Evolutionary conservation across 495 filamentous ascomycete genomes (phyloP).

Genomic region (Aeminium ludgeri): DNA sequence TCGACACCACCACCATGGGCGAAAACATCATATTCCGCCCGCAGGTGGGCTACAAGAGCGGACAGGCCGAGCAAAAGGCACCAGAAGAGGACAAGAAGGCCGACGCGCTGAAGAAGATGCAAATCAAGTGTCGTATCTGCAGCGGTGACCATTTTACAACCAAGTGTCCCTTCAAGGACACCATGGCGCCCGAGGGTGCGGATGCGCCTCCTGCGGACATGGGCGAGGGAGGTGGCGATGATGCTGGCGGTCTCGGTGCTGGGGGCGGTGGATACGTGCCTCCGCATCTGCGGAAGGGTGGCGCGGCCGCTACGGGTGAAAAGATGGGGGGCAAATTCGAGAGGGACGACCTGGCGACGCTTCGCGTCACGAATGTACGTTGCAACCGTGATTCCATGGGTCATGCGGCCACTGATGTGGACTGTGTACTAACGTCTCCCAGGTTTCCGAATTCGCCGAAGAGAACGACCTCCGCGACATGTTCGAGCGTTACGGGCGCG

Average conservation of each 20-base stretch:
- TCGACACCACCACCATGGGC: conserved; percentile 80
- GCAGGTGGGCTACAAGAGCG: conserved; percentile 74
- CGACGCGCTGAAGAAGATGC: conserved; percentile 89
- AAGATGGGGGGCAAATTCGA: conserved; percentile 90
- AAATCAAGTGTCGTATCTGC: conserved; percentile 98
- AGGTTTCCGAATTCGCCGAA: conserved; percentile 95
- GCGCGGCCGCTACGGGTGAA: conserved; percentile 39
- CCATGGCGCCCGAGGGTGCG: conserved; percentile 54
- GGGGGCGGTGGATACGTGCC: conserved; percentile 77
- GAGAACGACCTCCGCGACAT: conserved; percentile 87
- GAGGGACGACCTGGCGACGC: conserved; percentile 86
- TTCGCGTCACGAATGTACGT: conserved; percentile 92
- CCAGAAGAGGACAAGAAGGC: conserved; percentile 39
- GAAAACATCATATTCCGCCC: conserved; percentile 97
- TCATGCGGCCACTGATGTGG: conserved; percentile 1
- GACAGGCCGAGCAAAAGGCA: conserved; percentile 55
- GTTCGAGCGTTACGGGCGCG: conserved; percentile 92
- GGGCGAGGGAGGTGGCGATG: conserved; percentile 27
- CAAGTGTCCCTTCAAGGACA: conserved; percentile 78
- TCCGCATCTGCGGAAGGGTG: conserved; percentile 72
- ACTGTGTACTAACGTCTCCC: conserved; percentile 11
- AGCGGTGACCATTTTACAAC: conserved; percentile 97
- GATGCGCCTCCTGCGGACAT: conserved; percentile 36
- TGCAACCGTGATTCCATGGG: not conserved
- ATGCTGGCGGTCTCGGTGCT: conserved; percentile 40